A percentile compares a stretch with the other conserved stretches of the same genome.
phyloP scores from a whole-genome alignment of 306 rosid species.

The Potentilla sterilis region DNA sequence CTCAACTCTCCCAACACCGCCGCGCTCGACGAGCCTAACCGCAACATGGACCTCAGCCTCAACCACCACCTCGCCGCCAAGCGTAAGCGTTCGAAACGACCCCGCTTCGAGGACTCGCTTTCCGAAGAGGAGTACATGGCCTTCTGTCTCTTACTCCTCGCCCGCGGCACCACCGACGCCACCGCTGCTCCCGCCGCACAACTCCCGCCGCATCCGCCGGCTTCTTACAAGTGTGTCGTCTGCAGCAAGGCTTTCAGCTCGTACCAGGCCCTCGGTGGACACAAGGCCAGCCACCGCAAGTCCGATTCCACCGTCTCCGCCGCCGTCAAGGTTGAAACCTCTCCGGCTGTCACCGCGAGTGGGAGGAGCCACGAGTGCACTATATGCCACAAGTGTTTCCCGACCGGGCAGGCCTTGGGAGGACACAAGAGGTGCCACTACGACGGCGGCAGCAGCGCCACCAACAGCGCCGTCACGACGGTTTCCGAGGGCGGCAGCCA shows the following conservation, averaged over 20 bases:
- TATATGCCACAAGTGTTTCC: slow-evolving; percentile 79
- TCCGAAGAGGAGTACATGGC: slow-evolving; percentile 90
- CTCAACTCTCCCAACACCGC: slow-evolving; percentile 58
- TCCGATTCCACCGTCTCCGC: slow-evolving; percentile 21
- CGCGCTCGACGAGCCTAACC: slow-evolving; percentile 31
- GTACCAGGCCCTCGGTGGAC: slow-evolving; percentile 93
- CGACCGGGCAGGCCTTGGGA: slow-evolving; percentile 90
- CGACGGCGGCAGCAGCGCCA: slow-evolving; percentile 53
- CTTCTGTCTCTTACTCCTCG: slow-evolving; percentile 94
- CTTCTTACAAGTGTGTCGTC: slow-evolving; percentile 54
- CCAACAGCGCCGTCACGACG: slow-evolving; percentile 38
- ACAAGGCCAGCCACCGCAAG: slow-evolving; percentile 93
- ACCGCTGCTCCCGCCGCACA: neutral
- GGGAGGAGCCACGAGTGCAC: slow-evolving; percentile 70
- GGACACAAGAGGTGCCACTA: slow-evolving; percentile 98
- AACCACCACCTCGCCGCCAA: slow-evolving; percentile 48
- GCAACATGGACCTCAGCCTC: slow-evolving; percentile 22
- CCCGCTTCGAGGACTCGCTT: slow-evolving; percentile 38
- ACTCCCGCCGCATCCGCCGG: slow-evolving; percentile 19
- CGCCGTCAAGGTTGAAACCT: slow-evolving; percentile 1
- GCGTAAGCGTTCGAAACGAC: slow-evolving; percentile 67
- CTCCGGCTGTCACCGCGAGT: slow-evolving; percentile 6
- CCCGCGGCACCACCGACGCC: slow-evolving; percentile 49
- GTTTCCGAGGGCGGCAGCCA: slow-evolving; percentile 50
- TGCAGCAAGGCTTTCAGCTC: slow-evolving; percentile 74